Conservation (phyloP, 2,329 filamentous ascomycete genomes). For the Pseudogymnoascus sp. region DNA sequence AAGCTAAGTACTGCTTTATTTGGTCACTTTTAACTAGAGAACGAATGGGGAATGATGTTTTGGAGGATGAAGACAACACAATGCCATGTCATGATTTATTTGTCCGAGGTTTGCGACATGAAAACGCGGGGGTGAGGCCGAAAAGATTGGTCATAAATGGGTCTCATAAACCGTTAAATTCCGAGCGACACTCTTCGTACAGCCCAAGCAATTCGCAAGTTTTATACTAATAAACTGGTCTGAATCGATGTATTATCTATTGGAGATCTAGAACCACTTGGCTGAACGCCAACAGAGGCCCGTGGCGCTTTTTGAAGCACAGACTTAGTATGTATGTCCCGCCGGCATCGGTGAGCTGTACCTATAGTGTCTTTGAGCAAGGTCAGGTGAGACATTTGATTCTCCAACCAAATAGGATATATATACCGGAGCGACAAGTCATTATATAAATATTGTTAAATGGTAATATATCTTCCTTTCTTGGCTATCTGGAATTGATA, state of each 20-base stretch:
- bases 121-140: neutral
- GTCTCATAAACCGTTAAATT: neutral
- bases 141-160: neutral
- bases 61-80: neutral
- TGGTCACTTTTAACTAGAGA: neutral
- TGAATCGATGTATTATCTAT: neutral
- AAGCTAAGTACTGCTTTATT: neutral
- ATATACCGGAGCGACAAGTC: neutral
- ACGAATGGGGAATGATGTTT: neutral
- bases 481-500: neutral
- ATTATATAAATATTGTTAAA: neutral
- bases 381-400: constrained; percentile 1
- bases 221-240: neutral
- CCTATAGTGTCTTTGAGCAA: neutral
- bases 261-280: neutral
- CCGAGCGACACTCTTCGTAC: neutral
- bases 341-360: neutral
- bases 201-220: neutral
- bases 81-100: neutral
- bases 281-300: neutral
- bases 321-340: neutral
- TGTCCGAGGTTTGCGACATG: neutral
- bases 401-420: neutral
- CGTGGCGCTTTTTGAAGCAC: neutral
- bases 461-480: neutral